Base-by-base conservation (phyloP, 805 yeast genomes). In the Yarrowia sp. region DNA sequence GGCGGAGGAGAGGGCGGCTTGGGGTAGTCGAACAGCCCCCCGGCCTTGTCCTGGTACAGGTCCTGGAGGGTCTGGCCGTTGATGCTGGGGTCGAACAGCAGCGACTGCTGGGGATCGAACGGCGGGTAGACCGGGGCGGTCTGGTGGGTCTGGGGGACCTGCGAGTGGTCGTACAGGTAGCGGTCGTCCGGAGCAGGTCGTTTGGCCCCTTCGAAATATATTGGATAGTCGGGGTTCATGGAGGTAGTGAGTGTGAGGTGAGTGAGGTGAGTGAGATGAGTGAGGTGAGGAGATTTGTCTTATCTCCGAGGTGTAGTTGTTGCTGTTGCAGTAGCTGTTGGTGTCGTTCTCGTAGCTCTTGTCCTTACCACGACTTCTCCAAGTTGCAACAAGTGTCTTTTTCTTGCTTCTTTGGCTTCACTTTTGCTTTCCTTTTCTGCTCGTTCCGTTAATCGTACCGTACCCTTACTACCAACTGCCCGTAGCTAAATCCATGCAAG, bases 31-130 rank as follows among this genome's bases (percentile, higher is more conserved):
- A 58, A 58, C 40, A 58, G 19, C 13, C 50, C 50, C 9, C 50
- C 50, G 5, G 34, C 46, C 12, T 58, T 58, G 64, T 58, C 64
- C 50, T 58, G 64, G 19, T 58, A 58, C 40, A 58, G 40, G 40
- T 58, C 64, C 33, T 55, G 61, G 9, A 55, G 46, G 1, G 36
- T 15, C 38, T 55, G 61, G 9, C 61, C 61, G 46, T 55, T 55
- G 61, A 39, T 39, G 2, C 46, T 38, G 8, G 64, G 64, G 64
- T 58, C 64, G 15, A 58, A 58, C 13, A 58, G 64, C 8, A 58
- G 39, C 14, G 38, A 20, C 12, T 58, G 64, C 1, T 33, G 40
- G 13, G 43, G 64, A 17, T 58, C 64, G 17, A 58, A 58, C 36
- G 43, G 50, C 1, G 49, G 50, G 4, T 24, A 53, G 34, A 12